A percentile compares a stretch with the other conserved stretches of the same genome.
Conservation (phyloP, 495 filamentous ascomycete species). For the Terfezia boudieri region DNA sequence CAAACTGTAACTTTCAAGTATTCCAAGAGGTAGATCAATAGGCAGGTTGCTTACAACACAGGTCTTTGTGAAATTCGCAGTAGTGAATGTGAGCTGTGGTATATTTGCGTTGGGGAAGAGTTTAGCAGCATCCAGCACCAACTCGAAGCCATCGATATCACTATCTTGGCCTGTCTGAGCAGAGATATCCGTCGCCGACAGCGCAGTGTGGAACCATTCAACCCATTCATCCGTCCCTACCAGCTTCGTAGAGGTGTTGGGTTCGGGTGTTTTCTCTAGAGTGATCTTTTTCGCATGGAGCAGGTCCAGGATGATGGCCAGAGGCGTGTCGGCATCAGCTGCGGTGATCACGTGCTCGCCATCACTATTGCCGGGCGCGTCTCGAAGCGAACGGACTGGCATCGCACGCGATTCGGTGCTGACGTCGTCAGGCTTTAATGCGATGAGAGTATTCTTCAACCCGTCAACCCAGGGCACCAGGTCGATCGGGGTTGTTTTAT, state of each 20-base stretch:
- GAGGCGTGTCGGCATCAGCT: background rate
- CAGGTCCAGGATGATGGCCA: background rate
- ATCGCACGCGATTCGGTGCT: background rate
- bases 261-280: background rate
- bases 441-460: background rate
- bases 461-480: background rate
- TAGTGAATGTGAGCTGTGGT: background rate
- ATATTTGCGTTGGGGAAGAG: background rate
- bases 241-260: background rate
- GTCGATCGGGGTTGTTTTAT: background rate
- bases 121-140: background rate
- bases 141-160: slow-evolving; percentile 1
- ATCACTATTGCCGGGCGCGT: background rate
- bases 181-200: background rate
- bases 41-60: background rate
- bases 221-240: slow-evolving; percentile 1
- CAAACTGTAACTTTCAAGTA: background rate
- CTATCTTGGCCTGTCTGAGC: background rate
- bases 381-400: background rate
- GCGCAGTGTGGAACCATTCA: background rate
- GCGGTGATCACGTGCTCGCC: background rate
- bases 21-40: background rate
- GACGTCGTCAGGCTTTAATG: background rate
- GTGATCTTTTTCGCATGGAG: slow-evolving; percentile 1
- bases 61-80: background rate